Evolutionary conservation across 2,329 filamentous ascomycete genomes (phyloP), one percentile per base, ranked within the genome.

Genomic region (Arthrobotrys pseudoclavata): DNA sequence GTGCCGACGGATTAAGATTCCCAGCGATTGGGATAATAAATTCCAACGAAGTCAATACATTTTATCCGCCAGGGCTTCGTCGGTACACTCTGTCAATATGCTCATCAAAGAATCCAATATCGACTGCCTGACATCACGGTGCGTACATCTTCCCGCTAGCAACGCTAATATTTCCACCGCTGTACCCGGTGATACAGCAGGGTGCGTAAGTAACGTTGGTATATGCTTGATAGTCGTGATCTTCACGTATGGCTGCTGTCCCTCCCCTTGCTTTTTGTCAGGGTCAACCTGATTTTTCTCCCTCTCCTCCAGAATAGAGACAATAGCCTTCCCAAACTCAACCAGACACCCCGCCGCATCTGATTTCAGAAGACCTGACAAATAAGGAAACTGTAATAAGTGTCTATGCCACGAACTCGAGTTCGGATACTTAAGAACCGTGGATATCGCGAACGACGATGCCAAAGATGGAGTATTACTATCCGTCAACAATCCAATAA

Each of bases 181-280:
- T 5, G 42, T 45, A 57, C 9, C 37, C 2, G 26, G 68, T 6
- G n/a, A 47, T 4, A 47, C n/a, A 22, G n/a, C 52, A 2, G 18
- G 12, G 15, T 71, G 24, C 1, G 18, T 50, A 2, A 71, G 47
- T 1, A 71, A 22, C 9, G 40, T 20, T 13, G 57, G 24, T 3
- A 71, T 48, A 4, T 52, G 53, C 42, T 71, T 71, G 6, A 71
- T 15, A 4, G 68, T 71, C 3, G 68, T 71, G 20, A 71, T 52
- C 40, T 71, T 71, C 6, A 71, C 47, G 40, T 63, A 64, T 12
- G 34, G 13, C n/a, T 53, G 24, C 29, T 26, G 3, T 34, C 13
- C 42, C 9, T 22, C 3, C 18, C 12, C 34, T 13, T 2, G 2
- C 34, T 37, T 7, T 7, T 37, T 37, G 2, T 12, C 37, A n/a